Percentiles rank a stretch among this genome's conserved stretches.
Evolutionary conservation across 306 rosid genomes (phyloP).

Genomic region (Prunus fruticosa): DNA sequence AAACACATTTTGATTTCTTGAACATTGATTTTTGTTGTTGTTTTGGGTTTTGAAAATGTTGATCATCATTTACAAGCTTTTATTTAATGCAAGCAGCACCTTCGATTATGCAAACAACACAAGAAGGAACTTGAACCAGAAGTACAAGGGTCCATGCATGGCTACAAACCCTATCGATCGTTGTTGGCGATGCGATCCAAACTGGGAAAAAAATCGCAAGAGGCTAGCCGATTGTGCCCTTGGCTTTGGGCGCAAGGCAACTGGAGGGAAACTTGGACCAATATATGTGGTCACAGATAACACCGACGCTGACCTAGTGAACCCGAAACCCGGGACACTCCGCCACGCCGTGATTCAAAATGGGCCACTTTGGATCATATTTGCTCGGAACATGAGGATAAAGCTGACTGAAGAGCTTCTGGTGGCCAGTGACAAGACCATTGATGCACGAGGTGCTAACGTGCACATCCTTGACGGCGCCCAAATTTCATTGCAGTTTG

Average conservation of each 20-base stretch:
- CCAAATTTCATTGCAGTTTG: constrained; percentile 58
- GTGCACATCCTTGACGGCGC: constrained; percentile 56
- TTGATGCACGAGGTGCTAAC: constrained; percentile 65
- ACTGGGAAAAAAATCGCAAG: constrained; percentile 62
- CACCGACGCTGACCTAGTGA: constrained; percentile 47
- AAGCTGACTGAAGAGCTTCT: constrained; percentile 55
- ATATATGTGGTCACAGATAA: constrained; percentile 57
- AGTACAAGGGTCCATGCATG: constrained; percentile 23
- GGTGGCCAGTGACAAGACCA: constrained; percentile 54
- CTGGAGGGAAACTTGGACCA: constrained; percentile 56
- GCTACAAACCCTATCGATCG: constrained; percentile 70
- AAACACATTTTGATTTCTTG: background rate
- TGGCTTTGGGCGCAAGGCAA: constrained; percentile 60
- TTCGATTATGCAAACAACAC: constrained; percentile 5
- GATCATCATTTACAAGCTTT: background rate
- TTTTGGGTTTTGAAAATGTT: background rate
- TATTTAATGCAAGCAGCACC: constrained; percentile 18
- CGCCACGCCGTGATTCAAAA: constrained; percentile 55
- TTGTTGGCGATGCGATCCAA: constrained; percentile 81
- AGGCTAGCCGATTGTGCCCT: constrained; percentile 51
- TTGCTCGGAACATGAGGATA: constrained; percentile 48
- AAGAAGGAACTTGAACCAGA: constrained; percentile 38
- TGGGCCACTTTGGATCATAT: constrained; percentile 69
- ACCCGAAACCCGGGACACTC: constrained; percentile 61
- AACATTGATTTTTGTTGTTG: no score